Evolutionary conservation across 805 yeast genomes (phyloP).

Genomic region (Teunomyces tritomae): DNA sequence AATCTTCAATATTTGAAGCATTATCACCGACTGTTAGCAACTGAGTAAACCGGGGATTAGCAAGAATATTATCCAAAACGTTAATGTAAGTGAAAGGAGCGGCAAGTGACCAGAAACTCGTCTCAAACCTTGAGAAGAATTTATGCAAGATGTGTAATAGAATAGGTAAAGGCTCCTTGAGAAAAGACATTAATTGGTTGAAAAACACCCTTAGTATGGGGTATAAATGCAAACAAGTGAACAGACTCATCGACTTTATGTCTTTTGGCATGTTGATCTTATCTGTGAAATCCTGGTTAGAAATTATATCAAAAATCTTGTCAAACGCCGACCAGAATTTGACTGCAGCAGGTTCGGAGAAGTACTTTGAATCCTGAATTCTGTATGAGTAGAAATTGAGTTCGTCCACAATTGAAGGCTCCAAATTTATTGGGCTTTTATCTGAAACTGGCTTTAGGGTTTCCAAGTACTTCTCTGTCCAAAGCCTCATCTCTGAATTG

Average conservation of each 20-base stretch:
- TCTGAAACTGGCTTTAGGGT: neutral
- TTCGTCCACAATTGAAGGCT: slow-evolving; percentile 50
- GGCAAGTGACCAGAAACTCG: slow-evolving; percentile 53
- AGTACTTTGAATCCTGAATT: slow-evolving; percentile 53
- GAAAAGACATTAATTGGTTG: slow-evolving; percentile 51
- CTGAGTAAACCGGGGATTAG: slow-evolving; percentile 46
- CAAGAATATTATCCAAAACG: slow-evolving; percentile 57
- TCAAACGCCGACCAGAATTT: slow-evolving; percentile 48
- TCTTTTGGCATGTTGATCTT: slow-evolving; percentile 27
- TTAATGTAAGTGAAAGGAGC: slow-evolving; percentile 55
- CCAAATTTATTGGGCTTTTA: neutral
- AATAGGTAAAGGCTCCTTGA: slow-evolving; percentile 51
- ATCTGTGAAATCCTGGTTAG: slow-evolving; percentile 31
- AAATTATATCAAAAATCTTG: slow-evolving; percentile 34
- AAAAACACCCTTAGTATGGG: slow-evolving; percentile 41
- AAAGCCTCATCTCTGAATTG: slow-evolving; percentile 38
- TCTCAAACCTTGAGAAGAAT: slow-evolving; percentile 42
- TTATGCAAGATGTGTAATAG: slow-evolving; percentile 51
- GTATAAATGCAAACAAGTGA: slow-evolving; percentile 29
- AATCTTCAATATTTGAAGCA: slow-evolving; percentile 23
- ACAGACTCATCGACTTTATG: slow-evolving; percentile 27
- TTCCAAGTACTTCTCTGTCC: slow-evolving; percentile 41
- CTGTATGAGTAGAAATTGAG: slow-evolving; percentile 48
- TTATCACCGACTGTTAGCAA: neutral
- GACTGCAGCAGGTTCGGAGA: slow-evolving; percentile 39